Base-by-base conservation (phyloP, 352 stramenopile species). In the Halophytophthora batemanensis region DNA sequence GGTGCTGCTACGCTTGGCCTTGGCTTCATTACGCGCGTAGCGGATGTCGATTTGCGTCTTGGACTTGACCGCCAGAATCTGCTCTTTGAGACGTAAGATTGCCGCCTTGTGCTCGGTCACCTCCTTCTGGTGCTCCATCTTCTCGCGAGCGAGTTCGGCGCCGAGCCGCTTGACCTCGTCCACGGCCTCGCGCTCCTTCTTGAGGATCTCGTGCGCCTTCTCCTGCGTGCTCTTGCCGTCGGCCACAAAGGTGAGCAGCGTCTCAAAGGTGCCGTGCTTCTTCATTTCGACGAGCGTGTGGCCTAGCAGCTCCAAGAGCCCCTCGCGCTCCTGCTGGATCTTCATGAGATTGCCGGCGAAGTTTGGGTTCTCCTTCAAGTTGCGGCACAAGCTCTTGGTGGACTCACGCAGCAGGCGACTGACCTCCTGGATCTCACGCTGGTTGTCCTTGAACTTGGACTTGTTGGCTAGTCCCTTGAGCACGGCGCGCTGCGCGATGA, bases 321-420 rank as follows among this genome's bases (percentile, higher is more conserved):
- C 75, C 23, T 89, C 82, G 14, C 89, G 73, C 53, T 98, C 91
- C 35, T 95, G 74, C 61, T 97, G 87, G 54, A 97, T 96, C 65
- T 98, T 97, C 35, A 95, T 60, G 23, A 97, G 69, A 53, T 97
- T 97, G 1, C 84, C 87, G 1, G 77, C 87, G 44, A 98, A 94
- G 50, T 98, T 97, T 6, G 90, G 87, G 62, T 96, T 97, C 64
- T 98, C 79, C 58, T 96, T 97, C 12, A 98, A 72, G 51, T 96
- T 97, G 15, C 86, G 74, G 53, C 87, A 97, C 25, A 98, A 61
- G 40, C 86, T 96, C 55, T 96, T 95, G 55, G 90, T 98, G 10
- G 84, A 96, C 54, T 97, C 87, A 28, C 87, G 77, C 40, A 98
- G 63, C 28, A 87, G 61, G 3, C 83, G 77, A 64, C 85, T 96